A percentile compares a stretch with the other conserved stretches of the same genome.
Evolutionary conservation across 2,329 filamentous ascomycete species (phyloP).

Genomic region (Pseudogymnoascus sp.): DNA sequence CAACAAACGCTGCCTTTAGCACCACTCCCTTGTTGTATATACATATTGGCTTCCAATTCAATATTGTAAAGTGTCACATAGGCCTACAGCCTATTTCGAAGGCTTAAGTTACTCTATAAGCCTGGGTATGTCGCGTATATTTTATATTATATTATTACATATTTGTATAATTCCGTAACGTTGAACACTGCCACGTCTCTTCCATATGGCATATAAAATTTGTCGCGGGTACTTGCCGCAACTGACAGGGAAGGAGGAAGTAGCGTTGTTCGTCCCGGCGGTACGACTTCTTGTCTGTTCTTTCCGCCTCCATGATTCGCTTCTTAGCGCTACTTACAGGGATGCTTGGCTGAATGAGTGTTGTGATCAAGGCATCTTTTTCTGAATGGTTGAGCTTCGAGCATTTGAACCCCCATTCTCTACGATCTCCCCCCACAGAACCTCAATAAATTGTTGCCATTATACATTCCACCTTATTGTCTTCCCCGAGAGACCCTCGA

Average conservation of each 20-base stretch:
- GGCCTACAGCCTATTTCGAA: too few relatives aligned
- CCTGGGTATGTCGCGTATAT: background rate
- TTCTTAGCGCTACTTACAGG: constrained; percentile 13
- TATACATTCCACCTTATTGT: constrained; percentile 8
- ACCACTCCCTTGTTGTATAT: constrained; percentile 20
- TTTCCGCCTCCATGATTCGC: constrained; percentile 13
- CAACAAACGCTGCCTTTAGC: constrained; percentile 21
- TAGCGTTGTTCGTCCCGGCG: constrained; percentile 7
- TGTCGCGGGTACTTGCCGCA: constrained; percentile 8
- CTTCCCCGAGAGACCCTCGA: background rate
- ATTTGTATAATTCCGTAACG: background rate
- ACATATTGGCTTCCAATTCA: too few relatives aligned
- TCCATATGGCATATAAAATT: constrained; percentile 4
- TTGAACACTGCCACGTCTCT: background rate
- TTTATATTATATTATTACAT: background rate
- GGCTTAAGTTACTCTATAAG: too few relatives aligned
- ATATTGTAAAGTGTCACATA: too few relatives aligned
- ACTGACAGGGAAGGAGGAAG: constrained; percentile 5
- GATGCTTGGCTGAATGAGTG: constrained; percentile 10
- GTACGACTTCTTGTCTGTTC: constrained; percentile 11
- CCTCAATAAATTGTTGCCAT: constrained; percentile 5
- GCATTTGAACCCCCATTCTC: background rate
- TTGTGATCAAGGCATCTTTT: constrained; percentile 15
- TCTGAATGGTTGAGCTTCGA: constrained; percentile 12
- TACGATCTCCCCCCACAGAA: background rate